A percentile compares a stretch with the other conserved stretches of the same genome.
Evolutionary conservation across 2,329 filamentous ascomycete species (phyloP).

Genomic region (Fusarium ramigenum): DNA sequence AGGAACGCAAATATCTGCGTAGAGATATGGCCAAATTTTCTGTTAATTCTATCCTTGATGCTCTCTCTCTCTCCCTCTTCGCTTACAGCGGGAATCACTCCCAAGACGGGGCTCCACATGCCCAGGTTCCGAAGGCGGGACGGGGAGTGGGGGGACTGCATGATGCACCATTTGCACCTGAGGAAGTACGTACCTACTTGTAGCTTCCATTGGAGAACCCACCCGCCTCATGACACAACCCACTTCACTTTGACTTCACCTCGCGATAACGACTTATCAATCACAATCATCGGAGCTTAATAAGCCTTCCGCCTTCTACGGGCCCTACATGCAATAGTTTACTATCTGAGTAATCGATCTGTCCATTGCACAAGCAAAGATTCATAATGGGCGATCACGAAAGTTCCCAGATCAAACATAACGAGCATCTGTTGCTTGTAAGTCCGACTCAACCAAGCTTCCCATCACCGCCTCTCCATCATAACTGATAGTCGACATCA

Average conservation of each 20-base stretch:
- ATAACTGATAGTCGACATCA: slow-evolving; percentile 48
- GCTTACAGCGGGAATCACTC: slow-evolving; percentile 16
- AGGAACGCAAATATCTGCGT: background rate
- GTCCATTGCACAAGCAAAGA: background rate
- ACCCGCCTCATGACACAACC: slow-evolving; percentile 22
- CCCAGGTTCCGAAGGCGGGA: slow-evolving; percentile 18
- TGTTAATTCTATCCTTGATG: background rate
- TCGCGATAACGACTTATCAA: slow-evolving; percentile 39
- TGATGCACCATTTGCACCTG: background rate
- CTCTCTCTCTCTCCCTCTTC: background rate
- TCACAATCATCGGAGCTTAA: slow-evolving; percentile 12
- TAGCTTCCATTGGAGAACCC: background rate
- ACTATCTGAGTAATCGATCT: background rate
- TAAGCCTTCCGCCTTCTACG: background rate
- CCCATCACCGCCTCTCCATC: slow-evolving; percentile 2
- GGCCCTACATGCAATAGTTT: background rate
- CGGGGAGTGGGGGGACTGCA: slow-evolving; percentile 1
- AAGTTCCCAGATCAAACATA: slow-evolving; percentile 76
- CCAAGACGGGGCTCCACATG: slow-evolving; percentile 20
- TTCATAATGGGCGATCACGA: slow-evolving; percentile 66
- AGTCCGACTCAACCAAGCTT: slow-evolving; percentile 1
- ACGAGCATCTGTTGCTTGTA: slow-evolving; percentile 79
- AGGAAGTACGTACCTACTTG: background rate
- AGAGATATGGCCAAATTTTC: background rate
- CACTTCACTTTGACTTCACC: slow-evolving; percentile 16